Evolutionary conservation across 352 stramenopile species (phyloP), one percentile per base, ranked within the genome.

Genomic region (Phytopythium ostracodes): DNA sequence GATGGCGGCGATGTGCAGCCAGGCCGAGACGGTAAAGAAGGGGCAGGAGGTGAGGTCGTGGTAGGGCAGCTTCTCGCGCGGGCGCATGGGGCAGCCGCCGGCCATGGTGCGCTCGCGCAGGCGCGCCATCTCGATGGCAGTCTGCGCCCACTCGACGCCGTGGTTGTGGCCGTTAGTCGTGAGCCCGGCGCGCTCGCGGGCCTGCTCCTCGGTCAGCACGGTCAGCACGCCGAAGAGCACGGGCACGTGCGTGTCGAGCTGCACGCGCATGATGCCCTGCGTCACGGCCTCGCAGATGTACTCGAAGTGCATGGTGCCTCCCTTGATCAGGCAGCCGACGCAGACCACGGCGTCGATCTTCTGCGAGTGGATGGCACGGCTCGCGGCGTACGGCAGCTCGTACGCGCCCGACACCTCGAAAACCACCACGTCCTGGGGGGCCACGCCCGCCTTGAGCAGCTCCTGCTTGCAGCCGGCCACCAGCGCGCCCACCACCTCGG

Each of bases 221-320:
- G 96, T 98, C 62, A 99, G 85, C 43, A 99, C 96, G 43, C 92
- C 92, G 67, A 98, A 97, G 58, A 96, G 70, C 71, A 94, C 84
- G 7, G 89, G 85, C 56, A 93, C 79, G 43, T 79, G 80, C 29
- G 94, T 95, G 70, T 97, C 83, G 61, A 99, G 76, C 70, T 94
- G 86, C 66, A 99, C 95, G 68, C 88, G 87, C 96, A 99, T 99
- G 71, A 99, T 94, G 60, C 96, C 97, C 65, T 96, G 90, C 40
- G 94, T 84, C n/a, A 98, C 92, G 55, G 96, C 88, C 62, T 99
- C 93, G 53, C 90, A 96, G 79, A 99, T 99, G 82, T 99, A 99
- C 89, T 99, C 97, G 75, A 99, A 99, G 81, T 99, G 97, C 88
- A 98, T 98, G 17, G 97, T 99, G 56, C 98, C 96, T 53, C 97